Evolutionary conservation across 2,329 filamentous ascomycete species (phyloP).

Genomic region (Coniochaeta sp.): DNA sequence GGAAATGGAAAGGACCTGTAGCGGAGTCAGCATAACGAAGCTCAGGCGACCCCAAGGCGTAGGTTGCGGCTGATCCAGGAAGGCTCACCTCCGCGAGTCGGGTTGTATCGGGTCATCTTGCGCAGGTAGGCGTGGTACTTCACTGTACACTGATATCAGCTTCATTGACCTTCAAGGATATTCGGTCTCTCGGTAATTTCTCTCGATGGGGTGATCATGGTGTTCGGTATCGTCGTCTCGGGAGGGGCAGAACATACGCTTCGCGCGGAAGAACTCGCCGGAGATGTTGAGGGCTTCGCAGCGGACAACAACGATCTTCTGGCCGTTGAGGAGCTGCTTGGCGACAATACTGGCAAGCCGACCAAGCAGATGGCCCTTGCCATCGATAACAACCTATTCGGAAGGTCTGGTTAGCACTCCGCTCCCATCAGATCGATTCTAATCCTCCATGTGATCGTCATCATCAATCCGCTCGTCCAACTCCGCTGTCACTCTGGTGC

Average conservation of each 20-base stretch:
- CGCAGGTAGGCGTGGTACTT: slow-evolving; percentile 99
- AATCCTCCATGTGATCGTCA: not conserved
- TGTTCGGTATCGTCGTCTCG: not conserved
- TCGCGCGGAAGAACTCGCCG: slow-evolving; percentile 99
- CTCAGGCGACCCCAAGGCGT: not conserved
- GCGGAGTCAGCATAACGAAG: slow-evolving; percentile 24
- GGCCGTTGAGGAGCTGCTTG: slow-evolving; percentile 97
- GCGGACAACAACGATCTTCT: slow-evolving; percentile 99
- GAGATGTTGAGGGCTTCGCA: slow-evolving; percentile 99
- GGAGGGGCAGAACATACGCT: slow-evolving; percentile 70
- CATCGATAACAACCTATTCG: slow-evolving; percentile 90
- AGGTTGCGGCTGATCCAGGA: not conserved
- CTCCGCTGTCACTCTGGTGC: not conserved
- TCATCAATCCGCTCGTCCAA: not conserved
- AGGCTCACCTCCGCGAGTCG: slow-evolving; percentile 86
- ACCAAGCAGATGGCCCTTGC: slow-evolving; percentile 99
- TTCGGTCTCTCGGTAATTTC: not conserved
- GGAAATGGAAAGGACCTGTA: slow-evolving; percentile 98
- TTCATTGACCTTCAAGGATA: not conserved
- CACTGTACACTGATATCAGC: slow-evolving; percentile 62
- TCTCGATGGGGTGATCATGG: not conserved
- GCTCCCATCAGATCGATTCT: not conserved
- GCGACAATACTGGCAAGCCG: slow-evolving; percentile 96
- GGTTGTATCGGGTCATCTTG: slow-evolving; percentile 99
- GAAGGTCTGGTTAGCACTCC: slow-evolving; percentile 22